Percentiles rank a stretch among this genome's conserved stretches.
Evolutionary conservation across 805 yeast species (phyloP).

Genomic region (Metschnikowia koreensis): DNA sequence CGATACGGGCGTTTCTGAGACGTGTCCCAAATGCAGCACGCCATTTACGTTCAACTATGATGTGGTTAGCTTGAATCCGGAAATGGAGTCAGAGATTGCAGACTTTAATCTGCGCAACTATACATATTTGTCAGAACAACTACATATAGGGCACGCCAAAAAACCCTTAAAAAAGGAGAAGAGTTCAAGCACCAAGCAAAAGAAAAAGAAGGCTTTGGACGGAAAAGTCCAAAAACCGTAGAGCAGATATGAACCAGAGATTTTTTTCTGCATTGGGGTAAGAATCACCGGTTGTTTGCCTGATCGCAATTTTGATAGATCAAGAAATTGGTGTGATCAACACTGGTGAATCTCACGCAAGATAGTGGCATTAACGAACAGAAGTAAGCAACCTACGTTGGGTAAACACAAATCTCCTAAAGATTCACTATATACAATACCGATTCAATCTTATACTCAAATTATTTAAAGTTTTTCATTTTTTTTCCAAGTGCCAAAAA

Average conservation of each 20-base stretch:
- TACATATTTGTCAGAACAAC: conserved; percentile 9
- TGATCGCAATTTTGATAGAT: too few relatives aligned
- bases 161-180: conserved; percentile 10
- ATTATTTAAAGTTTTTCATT: neutral
- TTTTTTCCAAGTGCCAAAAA: neutral
- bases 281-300: too few relatives aligned
- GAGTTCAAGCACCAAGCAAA: neutral
- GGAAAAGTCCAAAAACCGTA: conserved; percentile 1
- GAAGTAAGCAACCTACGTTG: too few relatives aligned
- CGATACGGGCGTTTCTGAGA: conserved; percentile 11
- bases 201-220: neutral
- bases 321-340: too few relatives aligned
- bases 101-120: conserved; percentile 17
- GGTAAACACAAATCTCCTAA: neutral
- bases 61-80: conserved; percentile 33
- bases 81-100: conserved; percentile 8
- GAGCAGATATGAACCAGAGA: too few relatives aligned
- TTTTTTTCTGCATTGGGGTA: neutral
- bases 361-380: too few relatives aligned
- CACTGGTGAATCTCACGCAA: too few relatives aligned
- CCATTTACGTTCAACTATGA: conserved; percentile 26
- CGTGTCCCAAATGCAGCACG: conserved; percentile 34
- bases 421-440: conserved; percentile 1
- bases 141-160: conserved; percentile 28
- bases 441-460: neutral